Evolutionary conservation across 345 rosid species (phyloP).

Genomic region (Conringia planisiliqua): DNA sequence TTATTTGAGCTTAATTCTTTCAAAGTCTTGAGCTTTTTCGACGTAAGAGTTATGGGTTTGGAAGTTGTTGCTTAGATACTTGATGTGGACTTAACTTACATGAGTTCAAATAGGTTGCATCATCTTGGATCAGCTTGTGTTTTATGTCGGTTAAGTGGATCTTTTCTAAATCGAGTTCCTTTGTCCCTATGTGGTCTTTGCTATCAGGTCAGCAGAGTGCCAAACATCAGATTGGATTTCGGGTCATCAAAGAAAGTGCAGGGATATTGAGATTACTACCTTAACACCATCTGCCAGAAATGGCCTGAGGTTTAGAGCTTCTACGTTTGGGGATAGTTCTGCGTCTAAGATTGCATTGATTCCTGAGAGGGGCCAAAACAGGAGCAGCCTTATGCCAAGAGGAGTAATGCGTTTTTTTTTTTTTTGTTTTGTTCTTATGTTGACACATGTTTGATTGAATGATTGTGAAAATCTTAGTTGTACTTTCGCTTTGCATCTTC

Average conservation of each 20-base stretch:
- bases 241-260: conserved; percentile 65
- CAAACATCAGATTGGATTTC: conserved; percentile 68
- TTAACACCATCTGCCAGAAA: conserved; percentile 19
- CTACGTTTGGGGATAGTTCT: conserved; percentile 25
- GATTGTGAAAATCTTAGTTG: conserved; percentile 6
- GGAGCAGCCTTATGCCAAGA: conserved; percentile 46
- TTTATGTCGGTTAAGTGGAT: background rate
- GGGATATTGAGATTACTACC: conserved; percentile 23
- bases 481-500: conserved; percentile 12
- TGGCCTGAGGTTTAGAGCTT: conserved; percentile 34
- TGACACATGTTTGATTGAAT: background rate
- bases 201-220: conserved; percentile 58
- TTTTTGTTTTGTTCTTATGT: background rate
- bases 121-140: background rate
- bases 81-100: background rate
- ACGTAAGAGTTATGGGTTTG: background rate
- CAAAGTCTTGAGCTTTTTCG: background rate
- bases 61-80: background rate
- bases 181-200: conserved; percentile 3
- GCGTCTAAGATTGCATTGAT: conserved; percentile 48
- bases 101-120: background rate
- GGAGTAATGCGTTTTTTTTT: conserved; percentile 39
- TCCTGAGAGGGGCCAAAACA: conserved; percentile 41
- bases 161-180: background rate
- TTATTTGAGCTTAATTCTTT: background rate